Evolutionary conservation across 1,284 basidiomycete species (phyloP).

Genomic region (Cutaneotrichosporon spelunceum): DNA sequence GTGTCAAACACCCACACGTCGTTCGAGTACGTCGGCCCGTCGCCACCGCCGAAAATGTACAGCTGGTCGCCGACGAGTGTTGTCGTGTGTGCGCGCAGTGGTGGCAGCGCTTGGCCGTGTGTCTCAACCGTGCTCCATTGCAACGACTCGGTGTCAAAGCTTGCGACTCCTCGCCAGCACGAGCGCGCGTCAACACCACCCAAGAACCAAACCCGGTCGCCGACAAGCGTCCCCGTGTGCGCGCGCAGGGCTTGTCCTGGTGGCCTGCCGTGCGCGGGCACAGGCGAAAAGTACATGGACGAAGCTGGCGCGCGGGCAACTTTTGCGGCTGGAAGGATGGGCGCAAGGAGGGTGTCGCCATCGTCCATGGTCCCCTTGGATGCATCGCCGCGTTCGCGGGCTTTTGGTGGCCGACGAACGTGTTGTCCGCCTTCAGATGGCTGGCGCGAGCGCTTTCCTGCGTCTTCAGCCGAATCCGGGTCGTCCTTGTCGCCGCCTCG

Average conservation of each 20-base stretch:
- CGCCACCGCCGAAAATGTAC: constrained; percentile 80
- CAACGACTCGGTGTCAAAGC: constrained; percentile 86
- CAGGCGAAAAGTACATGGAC: constrained; percentile 81
- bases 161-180: constrained; percentile 73
- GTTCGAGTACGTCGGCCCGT: constrained; percentile 61
- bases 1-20: constrained; percentile 81
- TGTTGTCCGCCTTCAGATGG: constrained; percentile 8
- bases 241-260: constrained; percentile 74
- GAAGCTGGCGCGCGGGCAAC: constrained; percentile 34
- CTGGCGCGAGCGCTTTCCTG: constrained; percentile 10
- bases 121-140: constrained; percentile 78
- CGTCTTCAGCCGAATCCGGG: constrained; percentile 15
- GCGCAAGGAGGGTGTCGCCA: constrained; percentile 16
- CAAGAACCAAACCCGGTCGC: constrained; percentile 77
- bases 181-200: constrained; percentile 77
- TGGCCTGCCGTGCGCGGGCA: constrained; percentile 71
- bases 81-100: constrained; percentile 81
- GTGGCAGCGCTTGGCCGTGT: constrained; percentile 69
- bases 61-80: constrained; percentile 75
- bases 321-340: constrained; percentile 28
- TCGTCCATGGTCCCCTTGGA: constrained; percentile 6
- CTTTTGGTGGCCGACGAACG: constrained; percentile 19
- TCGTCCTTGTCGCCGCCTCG: constrained; percentile 16
- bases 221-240: constrained; percentile 78
- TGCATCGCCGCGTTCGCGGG: constrained; percentile 21